Evolutionary conservation across 2,329 filamentous ascomycete species (phyloP), one percentile per base, ranked within the genome.

Genomic region (Penicillium sp.): DNA sequence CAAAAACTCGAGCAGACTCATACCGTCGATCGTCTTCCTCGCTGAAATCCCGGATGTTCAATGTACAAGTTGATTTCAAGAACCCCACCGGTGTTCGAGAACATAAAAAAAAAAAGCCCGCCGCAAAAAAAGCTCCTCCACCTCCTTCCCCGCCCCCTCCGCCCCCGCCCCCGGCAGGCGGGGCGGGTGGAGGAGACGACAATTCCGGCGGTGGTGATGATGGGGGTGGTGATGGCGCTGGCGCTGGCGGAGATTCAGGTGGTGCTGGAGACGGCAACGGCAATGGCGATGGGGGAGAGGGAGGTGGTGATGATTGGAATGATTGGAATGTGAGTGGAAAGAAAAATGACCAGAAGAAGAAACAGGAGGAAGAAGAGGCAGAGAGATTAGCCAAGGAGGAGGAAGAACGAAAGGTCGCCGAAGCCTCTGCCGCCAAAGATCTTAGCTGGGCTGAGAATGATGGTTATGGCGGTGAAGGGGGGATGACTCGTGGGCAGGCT

Each of bases 401-500:
- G 19, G 61, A 62, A 42, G 65, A 69, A 40, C 54, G 57, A 38
- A 67, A 65, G 47, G 66, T 65, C 1, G 69, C 67, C 23, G 68
- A 69, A 40, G 68, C 68, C 43, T 65, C 67, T 39, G 70, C 63
- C 57, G 62, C 53, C 19, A 62, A 64, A 30, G 65, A 67, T 49
- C 69, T 79, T 41, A 76, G 71, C 62, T 79, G 77, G 77, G 76
- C 76, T 47, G 75, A 78, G 51, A 73, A 76, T 34, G 60, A 61
- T 4, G 74, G 70, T 29, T 71, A 71, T 52, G 71, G 55, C 16
- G 61, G 70, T 5, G 80, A 23, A 23, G 23, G 23, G 23, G 23
- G 23, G 23, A 81, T 26, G 82, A 82, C 61, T 75, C 76, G 2
- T 86, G 80, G 79, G 78, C 71, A 30, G 74, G 72, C 14, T 81